Base-by-base conservation (phyloP, 352 stramenopile genomes). In the Phytophthora parvispora region DNA sequence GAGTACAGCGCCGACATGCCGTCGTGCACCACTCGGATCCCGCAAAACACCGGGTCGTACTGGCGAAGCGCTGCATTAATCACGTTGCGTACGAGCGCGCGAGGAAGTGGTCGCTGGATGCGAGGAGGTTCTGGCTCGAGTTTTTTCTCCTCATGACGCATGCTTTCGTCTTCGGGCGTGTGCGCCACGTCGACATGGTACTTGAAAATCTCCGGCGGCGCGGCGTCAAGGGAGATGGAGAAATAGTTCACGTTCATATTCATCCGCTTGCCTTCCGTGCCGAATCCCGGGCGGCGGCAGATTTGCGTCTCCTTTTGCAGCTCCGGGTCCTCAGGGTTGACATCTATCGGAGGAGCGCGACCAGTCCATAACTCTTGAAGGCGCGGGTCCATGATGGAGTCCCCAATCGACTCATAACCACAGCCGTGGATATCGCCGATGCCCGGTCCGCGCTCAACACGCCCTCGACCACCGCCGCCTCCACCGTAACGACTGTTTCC, bases 181-280 rank as follows among this genome's bases (percentile, higher is more conserved):
- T 75, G 78, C 32, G 74, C 67, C 10, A 93, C 79, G 4, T 73
- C 59, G 10, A 89, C 79, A 53, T 91, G 83, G 60, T 93, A 93
- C 64, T 93, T 89, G 69, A 88, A 90, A 16, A 93, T 72, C 56
- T 93, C 83, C 0, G 45, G 24, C 4, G 74, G 64, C 10, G 34
- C 72, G 9, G 52, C 31, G 28, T 89, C 81, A 22, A 93, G 28
- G 3, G 70, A 72, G 10, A 93, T 60, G 8, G 50, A 56, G 48
- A 91, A 90, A 72, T 90, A 89, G 54, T 93, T 93, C 0, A 86
- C 75, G 2, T 69, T 69, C 42, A 92, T 45, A 6, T 51, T 57
- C 51, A 81, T 65, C 4, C 27, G 69, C 3, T 67, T 72, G 15
- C 79, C 81, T 10, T 51, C 48, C 1, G 52, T 68, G 0, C 68